Base-by-base conservation (phyloP, 2,329 filamentous ascomycete species). In the Colletotrichum zoysiae region DNA sequence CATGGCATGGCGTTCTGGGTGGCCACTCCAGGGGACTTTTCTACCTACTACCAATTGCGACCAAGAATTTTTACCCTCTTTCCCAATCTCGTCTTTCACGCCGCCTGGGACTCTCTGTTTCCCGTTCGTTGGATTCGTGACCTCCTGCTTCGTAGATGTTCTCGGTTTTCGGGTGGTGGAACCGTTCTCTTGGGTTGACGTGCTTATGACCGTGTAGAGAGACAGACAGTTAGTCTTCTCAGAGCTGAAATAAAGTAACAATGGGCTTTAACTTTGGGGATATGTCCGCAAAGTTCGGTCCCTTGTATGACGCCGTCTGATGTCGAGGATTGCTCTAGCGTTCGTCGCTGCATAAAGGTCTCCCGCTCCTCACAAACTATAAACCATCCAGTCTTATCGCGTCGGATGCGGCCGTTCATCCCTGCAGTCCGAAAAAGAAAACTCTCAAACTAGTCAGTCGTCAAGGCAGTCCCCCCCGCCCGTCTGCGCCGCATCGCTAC, bases 1-100 rank as follows among this genome's bases (percentile, higher is more conserved):
- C 69, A 71, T 71, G 59, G 69, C 69, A 65, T 46, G 69, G 69
- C 69, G 69, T 71, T 71, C 55, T 69, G 69, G 69, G 51, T 51
- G 60, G 57, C 58, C 38, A 61, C 33, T 61, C 20, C 18, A 60
- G 30, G 42, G 62, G 35, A 42, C 42, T 63, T 63, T 46, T n/a
- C 40, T 44, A 40, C 20, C 38, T 63, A 33, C 16, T 59, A 51
- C 65, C 18, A 50, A 30, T 33, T 4, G 30, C 5, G 33, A 38
- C 30, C 48, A 65, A 12, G 18, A 35, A 30, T 30, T 18, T 23
- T 44, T 30, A 26, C 14, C 53, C 56, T 23, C 6, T 20, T 44
- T 44, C 6, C 18, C 42, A 8, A 44, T 3, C 6, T 42, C 4
- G 14, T 44, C 42, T 3, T 1, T 20, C 3, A 20, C 8, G 16